Evolutionary conservation across 345 rosid genomes (phyloP), one percentile per base, ranked within the genome.

Genomic region (Arabis alpina): DNA sequence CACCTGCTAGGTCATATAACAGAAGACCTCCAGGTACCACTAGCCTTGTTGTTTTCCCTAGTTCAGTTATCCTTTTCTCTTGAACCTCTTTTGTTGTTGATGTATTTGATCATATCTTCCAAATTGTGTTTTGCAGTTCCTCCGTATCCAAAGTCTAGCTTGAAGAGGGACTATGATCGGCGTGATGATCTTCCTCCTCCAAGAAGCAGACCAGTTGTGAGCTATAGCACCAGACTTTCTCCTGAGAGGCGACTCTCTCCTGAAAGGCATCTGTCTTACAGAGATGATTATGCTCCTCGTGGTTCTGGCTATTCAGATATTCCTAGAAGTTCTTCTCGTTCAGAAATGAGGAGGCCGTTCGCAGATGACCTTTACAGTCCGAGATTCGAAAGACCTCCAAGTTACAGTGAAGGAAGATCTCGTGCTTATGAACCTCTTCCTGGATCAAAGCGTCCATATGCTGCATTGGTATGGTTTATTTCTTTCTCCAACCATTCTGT

Each of bases 381-480:
- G 37, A 89, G 96, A 82, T 85, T 81, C 66, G 98, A 94, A 66
- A 88, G 99, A 76, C 90, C 88, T 80, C 65, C 75, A 62, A 84
- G 82, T 77, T 94, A 86, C 64, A 86, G 84, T 57, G 98, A 91
- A 71, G 89, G 85, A 13, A 90, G 86, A 74, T 75, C 82, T 19
- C 96, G 96, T 78, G 98, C 86, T 73, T 94, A 91, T 80, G 98
- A 88, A 52, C 60, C 95, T 44, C 59, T 94, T 41, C 80, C 97
- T 59, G 96, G 96, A 54, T 87, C 98, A 63, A 94, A 94, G 80
- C 89, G 98, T 53, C 92, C 93, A 52, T 94, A 88, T 80, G 73
- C 89, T 67, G 81, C 88, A 13, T 42, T 94, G 95, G 99, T 91
- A 28, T 72, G 89, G 79, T 34, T 63, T 55, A 45, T n/a, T 68